Base-by-base conservation (phyloP, 192 early-diverging fungal species). In the Entophlyctis luteolus region DNA sequence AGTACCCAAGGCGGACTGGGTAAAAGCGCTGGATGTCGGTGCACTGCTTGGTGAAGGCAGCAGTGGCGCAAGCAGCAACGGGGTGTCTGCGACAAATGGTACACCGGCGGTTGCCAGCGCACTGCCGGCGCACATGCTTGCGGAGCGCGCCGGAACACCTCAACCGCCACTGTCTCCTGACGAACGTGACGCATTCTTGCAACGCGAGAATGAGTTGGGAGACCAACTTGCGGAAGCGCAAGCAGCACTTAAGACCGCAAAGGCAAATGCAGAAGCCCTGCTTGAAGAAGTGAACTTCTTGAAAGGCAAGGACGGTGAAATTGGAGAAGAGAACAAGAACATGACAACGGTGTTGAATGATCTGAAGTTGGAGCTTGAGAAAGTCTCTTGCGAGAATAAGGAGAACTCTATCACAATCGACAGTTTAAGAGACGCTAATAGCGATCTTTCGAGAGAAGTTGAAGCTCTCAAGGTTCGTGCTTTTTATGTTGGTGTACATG, bases 211-310 rank as follows among this genome's bases (percentile, higher is more conserved):
- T 74, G 98, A 99, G 72, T 83, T 98, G 59, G 88, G 85, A 56
- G 95, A 99, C 68, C 87, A 91, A 63, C 76, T 99, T 48, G 86
- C 94, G 4, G 93, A 98, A 52, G 95, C 93, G 69, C 95, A 98
- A 65, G 75, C 86, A 20, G 91, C 92, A 56, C 75, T 98, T 62
- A 79, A 87, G 48, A 71, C 79, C 23, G 65, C 81, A 28, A 72
- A 86, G 54, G 86, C 86, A 65, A 55, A 80, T 20, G 65, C 87
- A 38, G 79, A 83, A 20, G 55, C 76, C 4, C 75, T 93, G 72
- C 87, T 79, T 54, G 90, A 93, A 31, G 92, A 96, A 75, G 73
- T 97, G 12, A 70, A 5, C 75, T 79, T 58, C 77, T 85, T 73
- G 91, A 90, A 73, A 79, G 81, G 28, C 85, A 87, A 65, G 20